Percentiles rank a stretch among this genome's conserved stretches.
Conservation (phyloP, 2,329 filamentous ascomycete species). For the Clonostachys sp. region DNA sequence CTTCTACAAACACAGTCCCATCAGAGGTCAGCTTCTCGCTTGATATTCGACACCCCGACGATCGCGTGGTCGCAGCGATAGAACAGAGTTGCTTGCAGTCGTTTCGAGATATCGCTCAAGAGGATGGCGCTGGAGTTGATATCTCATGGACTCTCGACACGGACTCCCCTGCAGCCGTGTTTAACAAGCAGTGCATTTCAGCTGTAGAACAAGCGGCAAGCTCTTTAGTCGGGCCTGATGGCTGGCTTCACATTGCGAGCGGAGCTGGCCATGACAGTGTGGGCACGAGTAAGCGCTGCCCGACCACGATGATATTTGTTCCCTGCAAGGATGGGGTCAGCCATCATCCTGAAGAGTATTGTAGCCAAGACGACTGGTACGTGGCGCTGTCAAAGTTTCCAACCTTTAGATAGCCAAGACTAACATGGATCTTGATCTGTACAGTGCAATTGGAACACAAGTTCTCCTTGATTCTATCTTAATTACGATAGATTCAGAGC, state of each 20-base stretch:
- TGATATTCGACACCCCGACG: conserved; percentile 56
- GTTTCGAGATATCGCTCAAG: conserved; percentile 13
- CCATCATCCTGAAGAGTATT: conserved; percentile 28
- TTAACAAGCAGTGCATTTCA: conserved; percentile 61
- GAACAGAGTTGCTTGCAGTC: conserved; percentile 11
- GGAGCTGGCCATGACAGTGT: conserved; percentile 33
- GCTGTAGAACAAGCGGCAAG: conserved; percentile 56
- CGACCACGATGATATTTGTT: conserved; percentile 32
- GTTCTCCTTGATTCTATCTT: conserved; percentile 15
- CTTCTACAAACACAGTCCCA: conserved; percentile 68
- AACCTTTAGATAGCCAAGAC: neutral
- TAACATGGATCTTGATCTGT: neutral
- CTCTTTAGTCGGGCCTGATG: conserved; percentile 44
- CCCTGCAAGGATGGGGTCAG: conserved; percentile 27
- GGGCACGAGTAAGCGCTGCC: conserved; percentile 21
- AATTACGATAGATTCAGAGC: conserved; percentile 7
- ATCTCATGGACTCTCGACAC: conserved; percentile 59
- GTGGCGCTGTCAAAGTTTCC: neutral
- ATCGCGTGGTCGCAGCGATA: conserved; percentile 46
- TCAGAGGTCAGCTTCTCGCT: conserved; percentile 62
- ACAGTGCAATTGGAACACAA: conserved; percentile 16
- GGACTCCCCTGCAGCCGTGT: conserved; percentile 53
- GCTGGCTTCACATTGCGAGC: conserved; percentile 22
- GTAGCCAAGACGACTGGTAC: conserved; percentile 25
- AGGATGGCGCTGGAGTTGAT: conserved; percentile 24